Base-by-base conservation (phyloP, 768 basidiomycete genomes). In the Porpolomopsis calyptriformis region DNA sequence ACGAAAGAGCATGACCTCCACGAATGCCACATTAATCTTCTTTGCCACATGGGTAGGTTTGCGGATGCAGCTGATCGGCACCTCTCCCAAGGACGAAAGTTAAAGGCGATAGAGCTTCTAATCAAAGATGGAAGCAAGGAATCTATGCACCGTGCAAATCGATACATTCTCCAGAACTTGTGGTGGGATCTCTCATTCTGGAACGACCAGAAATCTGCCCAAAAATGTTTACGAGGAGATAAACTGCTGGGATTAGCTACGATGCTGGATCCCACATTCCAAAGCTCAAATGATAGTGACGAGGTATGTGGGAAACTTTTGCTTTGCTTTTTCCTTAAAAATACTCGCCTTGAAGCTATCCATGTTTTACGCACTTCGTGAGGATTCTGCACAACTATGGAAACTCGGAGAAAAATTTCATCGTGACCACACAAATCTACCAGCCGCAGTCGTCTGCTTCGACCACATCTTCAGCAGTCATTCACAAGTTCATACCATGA, bases 1-100 rank as follows among this genome's bases (percentile, higher is more conserved):
- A 64, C 78, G 14, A 72, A 79, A 44, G 69, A 76, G 3, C 67
- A 68, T 37, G 72, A 71, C 29, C 59, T 84, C 4, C 73, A 78
- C 51, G 48, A 65, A 10, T 69, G 74, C 5, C 74, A 66, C 5
- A 71, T 72, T 0, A 57, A 60, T 0, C 51, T 82, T 6, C 61
- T 80, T 10, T 63, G 66, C 23, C 58, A 60, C 4, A 62, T 69
- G 9, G 70, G 67, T 12, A 64, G 65, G 49, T 66, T 59, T 37
- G 44, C 51, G 1, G 74, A 80, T 26, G 80, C 80, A 0, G 78
- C 77, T 1, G 64, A 73, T 16, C 53, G 78, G 14, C 70, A 76
- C 51, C 49, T 76, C 4, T 57, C 60, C 0, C 72, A 77, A 51
- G 76, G 74, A 11, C 67, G 72, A 1, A 57, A 57, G 0, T 26